Evolutionary conservation across 2,329 filamentous ascomycete genomes (phyloP).

Genomic region (Podosphaera fusca): DNA sequence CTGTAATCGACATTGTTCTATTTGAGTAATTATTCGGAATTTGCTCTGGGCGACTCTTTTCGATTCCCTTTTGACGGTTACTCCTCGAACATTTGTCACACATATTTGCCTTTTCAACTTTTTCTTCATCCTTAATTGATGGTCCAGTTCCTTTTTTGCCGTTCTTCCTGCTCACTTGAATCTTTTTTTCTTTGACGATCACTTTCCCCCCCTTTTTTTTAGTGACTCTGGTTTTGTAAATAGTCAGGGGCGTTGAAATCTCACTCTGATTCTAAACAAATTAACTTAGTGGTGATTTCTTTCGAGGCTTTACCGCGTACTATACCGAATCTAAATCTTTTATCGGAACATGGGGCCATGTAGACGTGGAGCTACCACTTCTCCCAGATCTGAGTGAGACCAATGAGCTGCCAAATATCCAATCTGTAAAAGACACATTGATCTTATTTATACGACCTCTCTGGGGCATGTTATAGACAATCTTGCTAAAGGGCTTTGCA

Average conservation of each 20-base stretch:
- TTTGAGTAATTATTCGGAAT: not conserved
- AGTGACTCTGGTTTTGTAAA: not conserved
- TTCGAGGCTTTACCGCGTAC: not conserved
- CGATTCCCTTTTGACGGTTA: not conserved
- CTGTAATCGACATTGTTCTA: not conserved
- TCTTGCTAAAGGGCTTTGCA: no score
- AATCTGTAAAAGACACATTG: slow-evolving; percentile 12
- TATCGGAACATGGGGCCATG: not conserved
- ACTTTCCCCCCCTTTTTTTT: not conserved
- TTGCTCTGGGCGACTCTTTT: not conserved
- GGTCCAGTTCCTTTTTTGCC: no score
- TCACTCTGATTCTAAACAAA: not conserved
- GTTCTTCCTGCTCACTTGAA: not conserved
- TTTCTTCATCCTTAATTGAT: no score
- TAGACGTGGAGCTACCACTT: not conserved
- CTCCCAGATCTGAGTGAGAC: slow-evolving; percentile 3
- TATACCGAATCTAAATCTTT: slow-evolving; percentile 1
- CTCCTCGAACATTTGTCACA: not conserved
- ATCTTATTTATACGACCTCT: slow-evolving; percentile 4
- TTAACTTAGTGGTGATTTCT: not conserved
- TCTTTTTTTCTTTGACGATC: not conserved
- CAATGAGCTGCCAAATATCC: slow-evolving; percentile 13
- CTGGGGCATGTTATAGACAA: not conserved
- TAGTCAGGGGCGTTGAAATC: not conserved
- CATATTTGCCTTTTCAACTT: no score